Evolutionary conservation across 1,284 basidiomycete species (phyloP).

Genomic region (Rhodotorula sp.): DNA sequence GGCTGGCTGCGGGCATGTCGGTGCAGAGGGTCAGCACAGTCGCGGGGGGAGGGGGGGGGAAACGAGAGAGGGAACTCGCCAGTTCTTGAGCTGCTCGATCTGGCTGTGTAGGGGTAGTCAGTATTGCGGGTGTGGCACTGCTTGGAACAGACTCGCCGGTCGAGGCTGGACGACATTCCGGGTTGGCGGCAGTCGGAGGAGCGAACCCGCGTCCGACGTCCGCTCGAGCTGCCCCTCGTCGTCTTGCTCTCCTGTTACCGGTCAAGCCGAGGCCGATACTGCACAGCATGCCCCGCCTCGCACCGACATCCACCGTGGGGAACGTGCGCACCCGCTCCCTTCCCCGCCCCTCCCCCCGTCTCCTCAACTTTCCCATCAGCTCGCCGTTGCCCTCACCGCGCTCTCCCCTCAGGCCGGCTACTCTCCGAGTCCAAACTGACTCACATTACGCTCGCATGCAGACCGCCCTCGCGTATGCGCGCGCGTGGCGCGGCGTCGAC

Average conservation of each 20-base stretch:
- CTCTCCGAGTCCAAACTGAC: neutral
- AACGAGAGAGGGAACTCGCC: slow-evolving; percentile 49
- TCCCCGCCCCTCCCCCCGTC: neutral
- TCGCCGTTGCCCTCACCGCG: neutral
- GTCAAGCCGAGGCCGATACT: too few relatives aligned
- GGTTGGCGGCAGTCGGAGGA: neutral
- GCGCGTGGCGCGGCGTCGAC: slow-evolving; percentile 95
- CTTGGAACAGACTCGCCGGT: slow-evolving; percentile 13
- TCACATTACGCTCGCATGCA: slow-evolving; percentile 51
- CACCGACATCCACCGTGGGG: slow-evolving; percentile 23
- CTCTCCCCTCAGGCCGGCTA: neutral
- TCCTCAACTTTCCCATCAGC: neutral
- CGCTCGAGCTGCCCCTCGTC: too few relatives aligned
- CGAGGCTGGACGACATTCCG: slow-evolving; percentile 33
- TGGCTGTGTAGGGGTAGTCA: slow-evolving; percentile 40
- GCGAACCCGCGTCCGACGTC: neutral
- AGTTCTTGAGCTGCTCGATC: slow-evolving; percentile 74
- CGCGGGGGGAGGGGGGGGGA: neutral
- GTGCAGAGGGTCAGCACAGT: neutral
- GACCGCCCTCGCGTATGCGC: slow-evolving; percentile 89
- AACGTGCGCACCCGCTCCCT: slow-evolving; percentile 18
- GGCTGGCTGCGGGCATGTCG: slow-evolving; percentile 62
- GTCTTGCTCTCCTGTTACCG: too few relatives aligned
- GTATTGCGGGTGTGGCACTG: neutral
- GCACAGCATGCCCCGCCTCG: slow-evolving; percentile 20